Evolutionary conservation across 768 basidiomycete species (phyloP), one percentile per base, ranked within the genome.

Genomic region (Pisolithus marmoratus): DNA sequence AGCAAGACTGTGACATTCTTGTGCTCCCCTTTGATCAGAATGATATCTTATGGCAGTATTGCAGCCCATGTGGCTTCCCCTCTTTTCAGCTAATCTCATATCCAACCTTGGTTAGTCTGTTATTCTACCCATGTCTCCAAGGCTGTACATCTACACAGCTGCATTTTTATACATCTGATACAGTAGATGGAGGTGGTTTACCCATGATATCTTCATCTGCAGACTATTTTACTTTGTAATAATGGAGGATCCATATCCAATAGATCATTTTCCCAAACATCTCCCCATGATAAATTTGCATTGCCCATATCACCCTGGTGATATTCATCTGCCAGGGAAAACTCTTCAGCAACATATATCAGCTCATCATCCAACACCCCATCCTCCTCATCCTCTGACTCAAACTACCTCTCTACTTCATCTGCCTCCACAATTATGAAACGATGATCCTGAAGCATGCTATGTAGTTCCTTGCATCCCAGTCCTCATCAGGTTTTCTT

Each of bases 311-410:
- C 19, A 7, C 19, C 7, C 8, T 37, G 20, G 7, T 37, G 34
- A 19, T 54, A 54, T 24, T 54, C 34, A 26, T 54, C 53, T 15
- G 12, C 43, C 17, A 54, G 19, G 20, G 53, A 41, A 50, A 54
- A 50, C 9, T 54, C 53, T 26, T 54, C 53, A 20, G 49, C 49
- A 20, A 36, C 48, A 26, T 50, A 48, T 22, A 54, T 23, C 15
- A 54, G 23, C 31, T 54, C 53, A 43, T 49, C 41, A 23, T 54
- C 53, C 19, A 41, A 8, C 11, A 22, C 8, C 1, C 19, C n/a
- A 26, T 38, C 24, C 19, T 23, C n/a, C 17, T 34, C 48, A 43
- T 42, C 29, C 41, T 20, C 51, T 12, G 36, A 22, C 17, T 41
- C 40, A 20, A 19, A 11, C 19, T 8, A 20, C 9, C 19, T 41